Conservation (phyloP, 1,284 basidiomycete species). For the Puccinia polysora region DNA sequence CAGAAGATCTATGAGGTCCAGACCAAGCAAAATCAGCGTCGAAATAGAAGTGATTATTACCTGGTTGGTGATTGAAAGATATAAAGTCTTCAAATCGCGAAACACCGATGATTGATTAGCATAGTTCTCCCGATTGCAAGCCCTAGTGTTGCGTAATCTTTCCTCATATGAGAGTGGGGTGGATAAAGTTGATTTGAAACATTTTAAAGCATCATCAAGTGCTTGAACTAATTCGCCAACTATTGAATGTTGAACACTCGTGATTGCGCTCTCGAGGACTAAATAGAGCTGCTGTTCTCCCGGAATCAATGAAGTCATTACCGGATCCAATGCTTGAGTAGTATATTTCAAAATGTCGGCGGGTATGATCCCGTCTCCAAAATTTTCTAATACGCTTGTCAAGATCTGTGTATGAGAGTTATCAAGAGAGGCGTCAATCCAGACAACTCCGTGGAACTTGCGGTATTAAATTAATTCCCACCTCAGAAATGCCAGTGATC, state of each 20-base stretch:
- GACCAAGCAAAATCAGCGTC: neutral
- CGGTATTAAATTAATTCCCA: conserved; percentile 1
- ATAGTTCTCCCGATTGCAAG: conserved; percentile 9
- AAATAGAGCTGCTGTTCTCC: conserved; percentile 23
- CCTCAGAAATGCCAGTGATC: conserved; percentile 40
- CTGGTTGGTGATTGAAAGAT: conserved; percentile 39
- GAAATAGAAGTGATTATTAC: neutral
- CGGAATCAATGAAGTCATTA: conserved; percentile 32
- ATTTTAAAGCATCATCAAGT: conserved; percentile 35
- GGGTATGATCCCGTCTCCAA: conserved; percentile 35
- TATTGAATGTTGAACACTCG: conserved; percentile 34
- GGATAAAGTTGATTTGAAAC: conserved; percentile 25
- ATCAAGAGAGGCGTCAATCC: neutral
- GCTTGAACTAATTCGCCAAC: conserved; percentile 29
- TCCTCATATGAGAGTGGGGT: conserved; percentile 9
- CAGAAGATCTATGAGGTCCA: neutral
- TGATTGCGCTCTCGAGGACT: conserved; percentile 22
- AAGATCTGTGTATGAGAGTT: conserved; percentile 18
- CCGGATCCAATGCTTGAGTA: conserved; percentile 26
- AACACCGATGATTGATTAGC: conserved; percentile 24
- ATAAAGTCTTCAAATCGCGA: conserved; percentile 34
- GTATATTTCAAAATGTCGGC: conserved; percentile 18
- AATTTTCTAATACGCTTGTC: conserved; percentile 32
- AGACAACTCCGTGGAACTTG: neutral
- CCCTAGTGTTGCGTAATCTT: conserved; percentile 8